Conservation (phyloP, 179 eudicot genomes). For the Vitellaria paradoxa region DNA sequence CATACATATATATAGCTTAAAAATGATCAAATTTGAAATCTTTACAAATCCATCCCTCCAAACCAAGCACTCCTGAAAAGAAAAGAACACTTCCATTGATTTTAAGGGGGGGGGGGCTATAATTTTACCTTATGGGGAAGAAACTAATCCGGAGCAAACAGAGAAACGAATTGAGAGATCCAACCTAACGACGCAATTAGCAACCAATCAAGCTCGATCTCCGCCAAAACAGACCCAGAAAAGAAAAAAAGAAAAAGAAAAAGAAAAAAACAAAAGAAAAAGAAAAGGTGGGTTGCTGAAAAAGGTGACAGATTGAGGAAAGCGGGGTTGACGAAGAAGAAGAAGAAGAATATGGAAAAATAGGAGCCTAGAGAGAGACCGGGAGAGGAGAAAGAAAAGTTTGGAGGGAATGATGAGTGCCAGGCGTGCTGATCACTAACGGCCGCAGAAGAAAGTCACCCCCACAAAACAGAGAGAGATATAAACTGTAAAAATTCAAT, state of each 20-base stretch:
- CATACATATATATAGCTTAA: too few relatives aligned
- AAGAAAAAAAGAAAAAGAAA: too few relatives aligned
- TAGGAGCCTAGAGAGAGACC: conserved; percentile 9
- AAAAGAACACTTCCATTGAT: not conserved
- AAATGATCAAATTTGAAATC: too few relatives aligned
- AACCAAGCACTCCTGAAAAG: not conserved
- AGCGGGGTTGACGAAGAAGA: conserved; percentile 12
- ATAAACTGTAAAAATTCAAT: not conserved
- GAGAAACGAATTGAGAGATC: conserved; percentile 18
- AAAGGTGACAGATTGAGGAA: conserved; percentile 17
- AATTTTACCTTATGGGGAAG: conserved; percentile 3
- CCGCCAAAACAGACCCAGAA: not conserved
- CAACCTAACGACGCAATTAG: conserved; percentile 17
- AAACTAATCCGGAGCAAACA: not conserved
- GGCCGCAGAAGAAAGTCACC: conserved; percentile 31
- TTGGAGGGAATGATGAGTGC: conserved; percentile 71
- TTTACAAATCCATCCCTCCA: not conserved
- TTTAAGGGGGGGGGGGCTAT: not conserved
- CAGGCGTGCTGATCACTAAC: conserved; percentile 77
- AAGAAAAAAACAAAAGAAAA: too few relatives aligned
- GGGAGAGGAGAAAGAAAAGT: conserved; percentile 20
- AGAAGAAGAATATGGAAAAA: not conserved
- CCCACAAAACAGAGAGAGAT: not conserved
- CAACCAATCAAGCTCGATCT: conserved; percentile 17
- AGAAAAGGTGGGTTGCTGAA: conserved; percentile 2